Base-by-base conservation (phyloP, 192 early-diverging fungal genomes). In the Linnemannia schmuckeri region DNA sequence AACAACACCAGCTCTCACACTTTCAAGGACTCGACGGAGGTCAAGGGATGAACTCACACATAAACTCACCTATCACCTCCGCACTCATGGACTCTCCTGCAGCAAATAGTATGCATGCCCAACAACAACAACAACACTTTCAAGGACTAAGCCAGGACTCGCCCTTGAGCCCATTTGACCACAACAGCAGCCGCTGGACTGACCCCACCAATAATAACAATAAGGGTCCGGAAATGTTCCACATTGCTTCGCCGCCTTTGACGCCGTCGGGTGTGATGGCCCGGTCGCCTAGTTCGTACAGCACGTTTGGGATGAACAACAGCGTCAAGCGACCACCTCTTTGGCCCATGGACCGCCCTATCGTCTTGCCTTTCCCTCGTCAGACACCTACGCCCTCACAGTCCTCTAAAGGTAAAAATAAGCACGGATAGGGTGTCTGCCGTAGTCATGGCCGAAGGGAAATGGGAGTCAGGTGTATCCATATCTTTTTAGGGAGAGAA, bases 291-390 rank as follows among this genome's bases (percentile, higher is more conserved):
- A 87, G 63, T 66, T 74, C 79, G 0, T 81, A 80, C 72, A 81
- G 49, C 30, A 69, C 33, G 54, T 81, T 78, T 77, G 78, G 74
- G 33, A 74, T 77, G 47, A 77, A 57, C 70, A 74, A 61, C 76
- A 78, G 24, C 22, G 46, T 81, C 63, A 87, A 87, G 37, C 42
- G 85, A 75, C 85, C 85, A 0, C 85, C 80, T 10, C 66, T 81
- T 22, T 87, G 85, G 85, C 85, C 85, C 47, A 81, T 87, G 76
- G 85, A 87, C 44, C 79, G 85, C 15, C 49, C 72, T 9, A 72
- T 76, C 7, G 24, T 57, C 71, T 41, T 87, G 71, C 85, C 85
- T 4, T 87, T 87, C 35, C 80, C 85, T 41, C 61, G 85, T 9
- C 85, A 87, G 37, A 71, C 80, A 47, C 79, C 76, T 0, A 78